Percentiles rank a stretch among this genome's conserved stretches.
These are phyloP conservation scores for Exophiala dermatitidis DNA, from an alignment of 2,329 filamentous ascomycete species.

Conservation along the genomic window DNA sequence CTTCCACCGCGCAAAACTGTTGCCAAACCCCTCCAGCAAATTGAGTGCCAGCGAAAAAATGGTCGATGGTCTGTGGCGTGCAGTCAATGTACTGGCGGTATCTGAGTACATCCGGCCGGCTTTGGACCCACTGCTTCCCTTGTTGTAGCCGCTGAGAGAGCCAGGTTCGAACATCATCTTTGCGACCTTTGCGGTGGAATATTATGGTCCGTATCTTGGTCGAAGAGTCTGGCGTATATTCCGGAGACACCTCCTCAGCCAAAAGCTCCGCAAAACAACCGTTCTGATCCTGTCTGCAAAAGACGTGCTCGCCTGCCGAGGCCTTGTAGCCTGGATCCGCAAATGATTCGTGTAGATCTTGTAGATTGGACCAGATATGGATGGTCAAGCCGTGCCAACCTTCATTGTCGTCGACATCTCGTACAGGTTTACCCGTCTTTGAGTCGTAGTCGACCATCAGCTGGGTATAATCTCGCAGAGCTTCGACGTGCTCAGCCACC, in stretches of 20 bases:
- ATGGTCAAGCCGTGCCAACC: slow-evolving; percentile 4
- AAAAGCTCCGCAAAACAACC: slow-evolving; percentile 1
- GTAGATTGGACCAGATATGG: slow-evolving; percentile 1
- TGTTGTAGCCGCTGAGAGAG: not conserved
- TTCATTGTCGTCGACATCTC: not conserved
- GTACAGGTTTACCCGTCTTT: not conserved
- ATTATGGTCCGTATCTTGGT: slow-evolving; percentile 1
- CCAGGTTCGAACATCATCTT: not conserved
- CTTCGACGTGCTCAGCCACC: not conserved
- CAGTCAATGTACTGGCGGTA: slow-evolving; percentile 1
- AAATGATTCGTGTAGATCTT: not conserved
- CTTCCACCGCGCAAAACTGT: not conserved
- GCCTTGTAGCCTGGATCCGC: slow-evolving; percentile 1
- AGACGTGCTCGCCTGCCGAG: not conserved
- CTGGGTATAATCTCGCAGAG: slow-evolving; percentile 2
- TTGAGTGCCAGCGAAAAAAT: not conserved
- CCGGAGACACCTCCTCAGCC: not conserved
- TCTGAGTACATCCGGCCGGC: not conserved
- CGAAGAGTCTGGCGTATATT: not conserved
- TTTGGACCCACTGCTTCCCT: not conserved
- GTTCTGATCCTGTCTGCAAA: slow-evolving; percentile 2
- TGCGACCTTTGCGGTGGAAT: not conserved
- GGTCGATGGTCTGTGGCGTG: not conserved
- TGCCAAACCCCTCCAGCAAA: slow-evolving; percentile 2
- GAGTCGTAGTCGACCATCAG: not conserved